Evolutionary conservation across 176 grass and related monocot genomes (phyloP), one percentile per base, ranked within the genome.

Genomic region (Cenchrus fungigraminus): DNA sequence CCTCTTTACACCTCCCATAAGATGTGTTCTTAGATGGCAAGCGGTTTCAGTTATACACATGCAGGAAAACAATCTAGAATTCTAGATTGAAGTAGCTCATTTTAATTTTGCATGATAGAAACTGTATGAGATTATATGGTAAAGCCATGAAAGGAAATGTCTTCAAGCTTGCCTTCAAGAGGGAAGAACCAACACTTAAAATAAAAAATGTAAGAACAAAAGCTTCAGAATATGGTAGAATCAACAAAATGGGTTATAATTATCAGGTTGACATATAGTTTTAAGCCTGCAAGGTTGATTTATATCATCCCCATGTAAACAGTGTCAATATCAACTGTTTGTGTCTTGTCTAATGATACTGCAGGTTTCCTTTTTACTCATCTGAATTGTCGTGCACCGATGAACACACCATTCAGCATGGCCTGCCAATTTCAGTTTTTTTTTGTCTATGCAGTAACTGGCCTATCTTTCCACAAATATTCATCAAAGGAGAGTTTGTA

Each of bases 401-500:
- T 25, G 22, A 25, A 58, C 29, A 20, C 28, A 73, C 43, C 8
- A 8, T 56, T 69, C 42, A 77, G 5, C 59, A 47, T 75, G 58
- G 37, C 68, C 42, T 51, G 17, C 58, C 15, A 56, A 58, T 75
- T 79, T 79, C 3, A 68, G 52, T 5, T 44, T 16, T 75, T 45
- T 90, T 67, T 56, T 61, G 20, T 56, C 52, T 56, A 42, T 84
- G 86, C 86, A 94, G 97, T 62, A 99, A 94, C 74, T 99, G 93
- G 91, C 91, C 97, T 46, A 96, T 93, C 68, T 98, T 98, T 92
- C 93, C 97, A 0, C 93, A 98, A 92, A 91, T 98, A 85, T 98
- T 98, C 88, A 91, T 98, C 43, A 96, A 98, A 29, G 90, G 97
- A 82, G 93, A 98, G 62, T 98, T 98, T 72, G 86, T 98, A 43